Evolutionary conservation across 768 basidiomycete genomes (phyloP), one percentile per base, ranked within the genome.

Genomic region (Fibroporia radiculosa): DNA sequence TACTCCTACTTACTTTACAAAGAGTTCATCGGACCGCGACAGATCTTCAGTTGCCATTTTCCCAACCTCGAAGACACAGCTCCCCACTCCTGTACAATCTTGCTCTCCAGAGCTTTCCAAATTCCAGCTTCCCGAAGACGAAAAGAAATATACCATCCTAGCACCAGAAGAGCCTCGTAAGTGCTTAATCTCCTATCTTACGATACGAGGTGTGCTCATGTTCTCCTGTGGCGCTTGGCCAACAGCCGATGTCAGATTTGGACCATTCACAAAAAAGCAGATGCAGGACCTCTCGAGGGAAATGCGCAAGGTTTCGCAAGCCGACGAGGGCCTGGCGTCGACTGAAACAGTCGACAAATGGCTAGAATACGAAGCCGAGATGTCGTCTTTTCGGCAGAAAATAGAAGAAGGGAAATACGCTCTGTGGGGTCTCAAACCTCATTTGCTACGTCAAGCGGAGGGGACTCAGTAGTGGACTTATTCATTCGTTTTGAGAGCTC

Each of bases 21-120:
- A n/a, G n/a, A n/a, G n/a, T n/a, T n/a, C n/a, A n/a, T n/a, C n/a
- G n/a, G n/a, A n/a, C n/a, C n/a, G n/a, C n/a, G n/a, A n/a, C n/a
- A n/a, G n/a, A n/a, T n/a, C n/a, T n/a, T n/a, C n/a, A n/a, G n/a
- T n/a, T n/a, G n/a, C n/a, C n/a, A n/a, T n/a, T n/a, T n/a, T n/a
- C n/a, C n/a, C n/a, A n/a, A n/a, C n/a, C n/a, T n/a, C n/a, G n/a
- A n/a, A n/a, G n/a, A n/a, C 33, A 25, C 42, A 44, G 18, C 33
- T 44, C 6, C 42, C 42, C 18, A 44, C 42, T 3, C 42, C 42
- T 6, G 42, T n/a, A 11, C 23, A 10, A 5, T 44, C 42, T 6
- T 24, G 32, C 14, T 44, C 42, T 2, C 42, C 42, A 13, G 42
- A 44, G 19, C 42, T 19, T 34, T 14, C n/a, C 33, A 34, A 14